These are phyloP conservation scores for Dichomitus squalens DNA, from an alignment of 1,284 basidiomycete genomes.

Conservation along the genomic window DNA sequence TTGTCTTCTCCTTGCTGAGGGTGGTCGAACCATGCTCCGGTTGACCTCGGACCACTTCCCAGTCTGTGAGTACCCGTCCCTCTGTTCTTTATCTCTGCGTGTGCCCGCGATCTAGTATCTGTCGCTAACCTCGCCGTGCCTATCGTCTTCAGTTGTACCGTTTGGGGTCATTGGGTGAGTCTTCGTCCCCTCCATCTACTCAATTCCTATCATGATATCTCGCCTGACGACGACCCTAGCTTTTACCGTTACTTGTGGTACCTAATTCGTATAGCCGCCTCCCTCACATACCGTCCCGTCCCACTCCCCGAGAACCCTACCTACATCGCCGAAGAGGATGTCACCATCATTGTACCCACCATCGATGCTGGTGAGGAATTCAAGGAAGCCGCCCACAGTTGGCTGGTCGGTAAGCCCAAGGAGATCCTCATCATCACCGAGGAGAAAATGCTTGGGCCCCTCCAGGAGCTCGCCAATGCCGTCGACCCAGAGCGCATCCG, in stretches of 20 bases:
- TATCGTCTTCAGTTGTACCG: constrained; percentile 69
- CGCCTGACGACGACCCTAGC: constrained; percentile 36
- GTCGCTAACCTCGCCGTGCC: neutral
- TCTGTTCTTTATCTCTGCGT: constrained; percentile 1
- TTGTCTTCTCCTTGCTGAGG: constrained; percentile 23
- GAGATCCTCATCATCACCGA: constrained; percentile 95
- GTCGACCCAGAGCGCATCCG: constrained; percentile 85
- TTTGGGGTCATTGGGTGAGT: constrained; percentile 88
- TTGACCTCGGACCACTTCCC: constrained; percentile 44
- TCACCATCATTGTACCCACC: constrained; percentile 93
- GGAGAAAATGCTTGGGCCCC: constrained; percentile 84
- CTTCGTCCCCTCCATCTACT: neutral
- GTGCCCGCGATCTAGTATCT: constrained; percentile 1
- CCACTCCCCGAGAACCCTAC: constrained; percentile 88
- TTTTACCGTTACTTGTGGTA: constrained; percentile 94
- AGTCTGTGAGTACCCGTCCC: constrained; percentile 38
- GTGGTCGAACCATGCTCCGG: constrained; percentile 39
- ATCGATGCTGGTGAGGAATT: constrained; percentile 95
- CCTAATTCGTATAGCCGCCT: constrained; percentile 78
- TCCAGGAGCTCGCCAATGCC: constrained; percentile 84
- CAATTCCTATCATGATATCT: neutral
- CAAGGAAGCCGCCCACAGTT: constrained; percentile 88
- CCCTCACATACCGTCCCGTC: constrained; percentile 79
- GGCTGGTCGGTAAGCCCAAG: constrained; percentile 89
- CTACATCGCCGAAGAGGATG: constrained; percentile 87